Evolutionary conservation across 108 stramenopile species (phyloP), one percentile per base, ranked within the genome.

Genomic region (Cyclostephanos tholiformis): DNA sequence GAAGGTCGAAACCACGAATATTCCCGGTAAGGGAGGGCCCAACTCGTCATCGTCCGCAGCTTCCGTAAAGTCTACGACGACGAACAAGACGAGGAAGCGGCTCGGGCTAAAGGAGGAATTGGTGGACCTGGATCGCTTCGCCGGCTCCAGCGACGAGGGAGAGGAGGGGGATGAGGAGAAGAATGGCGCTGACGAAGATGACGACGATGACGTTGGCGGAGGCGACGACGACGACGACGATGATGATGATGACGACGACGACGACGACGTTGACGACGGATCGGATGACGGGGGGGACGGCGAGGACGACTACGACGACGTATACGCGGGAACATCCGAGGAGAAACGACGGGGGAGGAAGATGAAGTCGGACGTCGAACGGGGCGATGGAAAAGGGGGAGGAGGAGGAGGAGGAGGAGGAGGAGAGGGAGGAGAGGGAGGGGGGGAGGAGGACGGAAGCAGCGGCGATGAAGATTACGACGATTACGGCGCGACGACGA

Each of bases 121-220:
- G 38, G 62, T 75, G 26, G 76, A 91, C 65, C 66, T 94, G 53
- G 80, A 92, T 80, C 88, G 91, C 43, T 94, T 94, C 67, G 93
- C 93, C 41, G 93, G 93, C 26, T 94, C 93, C 3, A 92, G 91
- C 72, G 93, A 91, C 38, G 90, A 91, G 75, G 90, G 87, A 46
- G 74, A 72, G 3, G 60, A 84, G 63, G 49, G 82, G 67, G 51
- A 36, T 2, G 65, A 44, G 44, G 79, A 75, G 6, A 56, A 52
- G 0, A 35, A 60, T 2, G 78, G 79, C 43, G 71, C 61, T 46
- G 32, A 46, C 22, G 58, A 64, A 22, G 53, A 81, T 72, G 49
- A 84, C 71, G 51, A 43, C 17, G 63, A 30, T 41, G 78, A 69
- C 19, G 53, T 27, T 0, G 43, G 56, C 11, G 77, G 79, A 38